Evolutionary conservation across 2,329 filamentous ascomycete species (phyloP).

Genomic region (Biscogniauxia sp.): DNA sequence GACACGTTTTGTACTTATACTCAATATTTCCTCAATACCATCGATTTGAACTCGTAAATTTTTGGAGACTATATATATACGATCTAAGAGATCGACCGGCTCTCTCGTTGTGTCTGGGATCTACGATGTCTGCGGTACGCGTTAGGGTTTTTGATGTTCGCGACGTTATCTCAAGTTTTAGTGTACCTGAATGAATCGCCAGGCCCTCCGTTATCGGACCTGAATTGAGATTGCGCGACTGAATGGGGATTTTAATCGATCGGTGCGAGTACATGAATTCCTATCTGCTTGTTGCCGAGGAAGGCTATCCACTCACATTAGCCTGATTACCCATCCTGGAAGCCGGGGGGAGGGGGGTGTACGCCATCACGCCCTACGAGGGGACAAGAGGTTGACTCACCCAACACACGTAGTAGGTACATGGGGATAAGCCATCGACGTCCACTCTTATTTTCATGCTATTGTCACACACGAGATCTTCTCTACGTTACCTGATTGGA

Average conservation of each 20-base stretch:
- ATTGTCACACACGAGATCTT: too few species aligned
- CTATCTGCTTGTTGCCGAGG: neutral
- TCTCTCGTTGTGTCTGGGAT: neutral
- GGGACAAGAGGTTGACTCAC: too few species aligned
- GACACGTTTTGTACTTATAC: constrained; percentile 37
- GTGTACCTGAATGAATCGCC: neutral
- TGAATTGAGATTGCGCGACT: constrained; percentile 6
- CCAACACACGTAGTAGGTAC: too few species aligned
- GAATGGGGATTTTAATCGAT: neutral
- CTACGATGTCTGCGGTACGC: neutral
- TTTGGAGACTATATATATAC: constrained; percentile 9
- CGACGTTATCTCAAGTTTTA: neutral
- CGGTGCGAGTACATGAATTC: neutral
- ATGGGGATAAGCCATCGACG: too few species aligned
- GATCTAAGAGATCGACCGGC: neutral
- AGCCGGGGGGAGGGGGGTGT: too few species aligned
- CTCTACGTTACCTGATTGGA: too few species aligned
- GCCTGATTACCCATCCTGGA: neutral
- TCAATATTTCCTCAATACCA: constrained; percentile 32
- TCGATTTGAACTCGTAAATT: constrained; percentile 12
- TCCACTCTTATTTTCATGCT: too few species aligned
- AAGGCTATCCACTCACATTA: neutral
- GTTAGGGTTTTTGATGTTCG: neutral
- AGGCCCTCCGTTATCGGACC: constrained; percentile 22
- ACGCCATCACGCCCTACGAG: too few species aligned